phyloP scores from a whole-genome alignment of 805 yeast genomes.

The Yamadazyma scolyti region DNA sequence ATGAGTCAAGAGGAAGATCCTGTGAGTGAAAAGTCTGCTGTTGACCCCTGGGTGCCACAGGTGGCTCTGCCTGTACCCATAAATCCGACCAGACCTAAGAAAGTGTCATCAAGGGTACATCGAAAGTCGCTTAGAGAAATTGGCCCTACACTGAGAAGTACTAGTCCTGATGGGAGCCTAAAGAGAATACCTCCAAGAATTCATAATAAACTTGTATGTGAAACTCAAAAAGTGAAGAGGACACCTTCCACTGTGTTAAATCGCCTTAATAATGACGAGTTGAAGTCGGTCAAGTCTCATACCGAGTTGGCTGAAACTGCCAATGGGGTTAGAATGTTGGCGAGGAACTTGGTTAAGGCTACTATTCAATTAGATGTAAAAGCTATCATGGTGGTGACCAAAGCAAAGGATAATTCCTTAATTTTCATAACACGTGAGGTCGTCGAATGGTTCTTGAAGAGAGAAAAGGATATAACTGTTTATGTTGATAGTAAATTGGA shows the following conservation, averaged over 20 bases:
- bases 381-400: conserved; percentile 80
- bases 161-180: conserved; percentile 12
- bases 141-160: conserved; percentile 7
- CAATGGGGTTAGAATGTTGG: conserved; percentile 71
- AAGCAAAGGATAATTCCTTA: conserved; percentile 79
- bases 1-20: too few species aligned
- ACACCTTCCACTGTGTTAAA: conserved; percentile 21
- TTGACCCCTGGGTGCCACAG: too few species aligned
- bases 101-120: conserved; percentile 5
- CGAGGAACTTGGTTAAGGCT: conserved; percentile 67
- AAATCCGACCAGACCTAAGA: neutral
- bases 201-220: conserved; percentile 28
- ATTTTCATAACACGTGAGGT: conserved; percentile 74
- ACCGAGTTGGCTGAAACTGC: conserved; percentile 78
- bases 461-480: conserved; percentile 40
- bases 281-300: conserved; percentile 61
- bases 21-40: too few species aligned
- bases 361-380: conserved; percentile 67
- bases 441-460: conserved; percentile 66
- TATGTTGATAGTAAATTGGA: conserved; percentile 73
- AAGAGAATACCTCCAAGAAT: conserved; percentile 20
- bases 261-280: conserved; percentile 35
- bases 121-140: conserved; percentile 11
- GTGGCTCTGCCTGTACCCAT: too few species aligned
- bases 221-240: conserved; percentile 12